Base-by-base conservation (phyloP, 495 filamentous ascomycete species). In the Copromyces sp. region DNA sequence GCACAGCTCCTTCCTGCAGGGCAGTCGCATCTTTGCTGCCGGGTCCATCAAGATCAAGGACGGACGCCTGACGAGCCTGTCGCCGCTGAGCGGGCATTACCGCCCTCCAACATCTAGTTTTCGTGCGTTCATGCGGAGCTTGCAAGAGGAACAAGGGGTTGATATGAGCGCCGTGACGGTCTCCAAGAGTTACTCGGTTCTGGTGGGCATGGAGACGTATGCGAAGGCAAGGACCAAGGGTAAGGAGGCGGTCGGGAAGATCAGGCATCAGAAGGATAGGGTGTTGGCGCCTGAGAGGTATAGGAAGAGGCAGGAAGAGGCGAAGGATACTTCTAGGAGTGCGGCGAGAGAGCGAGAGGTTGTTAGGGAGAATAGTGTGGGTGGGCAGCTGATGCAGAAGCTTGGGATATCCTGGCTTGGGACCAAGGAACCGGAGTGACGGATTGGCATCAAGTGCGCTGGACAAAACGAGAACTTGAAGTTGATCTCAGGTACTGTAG, bases 1-100 rank as follows among this genome's bases (percentile, higher is more conserved):
- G 77, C 94, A 98, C 81, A 92, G 88, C 8, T 94, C 91, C 1
- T 98, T 98, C 76, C 84, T 98, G 3, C 91, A 93, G 68, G 94
- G 94, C 16, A 86, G 87, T 20, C 88, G 93, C 20, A 93, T 97
- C 61, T 88, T 89, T 0, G 92, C 94, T 2, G 94, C 94, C 9
- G 94, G 94, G 0, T 81, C 94, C 53, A 94, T 97, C 74, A 94
- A 91, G 78, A 90, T 97, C 68, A 91, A 91, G 74, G 84, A 94
- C 72, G 94, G 94, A 12, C 88, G 91, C 42, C 75, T 98, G 39
- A 80, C 84, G 11, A 84, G 79, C 59, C 81, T 88, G 32, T 86
- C 81, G 11, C 84, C 87, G 47, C 80, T 93, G 1, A 91, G 88
- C 71, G 94, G 94, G 2, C 94, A 98, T 80, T 98, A 98, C 81